Evolutionary conservation across 2,329 filamentous ascomycete species (phyloP).

Genomic region (Cladosporium cucumerinum): DNA sequence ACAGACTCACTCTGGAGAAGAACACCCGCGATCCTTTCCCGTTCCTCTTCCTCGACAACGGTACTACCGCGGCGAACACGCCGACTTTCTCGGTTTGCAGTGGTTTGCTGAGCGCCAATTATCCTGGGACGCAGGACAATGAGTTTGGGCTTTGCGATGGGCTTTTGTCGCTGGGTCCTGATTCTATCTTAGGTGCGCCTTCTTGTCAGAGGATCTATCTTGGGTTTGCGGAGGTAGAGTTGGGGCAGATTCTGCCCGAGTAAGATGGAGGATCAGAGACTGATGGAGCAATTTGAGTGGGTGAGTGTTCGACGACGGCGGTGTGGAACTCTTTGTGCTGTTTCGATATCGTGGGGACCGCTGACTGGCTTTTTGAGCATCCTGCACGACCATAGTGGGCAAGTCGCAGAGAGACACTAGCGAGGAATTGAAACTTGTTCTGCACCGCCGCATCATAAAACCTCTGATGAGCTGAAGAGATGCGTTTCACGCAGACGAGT

Average conservation of each 20-base stretch:
- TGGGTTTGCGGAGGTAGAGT: not conserved
- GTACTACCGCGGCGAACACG: not conserved
- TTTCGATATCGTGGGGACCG: too few species aligned
- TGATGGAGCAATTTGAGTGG: too few species aligned
- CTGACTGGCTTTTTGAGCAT: too few species aligned
- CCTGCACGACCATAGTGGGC: too few species aligned
- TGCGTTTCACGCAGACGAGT: too few species aligned
- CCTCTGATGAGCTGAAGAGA: too few species aligned
- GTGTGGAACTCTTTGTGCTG: too few species aligned
- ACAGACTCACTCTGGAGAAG: not conserved
- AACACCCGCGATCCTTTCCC: not conserved
- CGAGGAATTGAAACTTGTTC: too few species aligned
- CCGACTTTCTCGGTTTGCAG: not conserved
- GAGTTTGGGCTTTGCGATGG: not conserved
- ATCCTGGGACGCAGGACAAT: not conserved
- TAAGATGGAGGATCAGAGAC: too few species aligned
- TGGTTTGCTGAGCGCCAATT: not conserved
- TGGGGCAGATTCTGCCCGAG: not conserved
- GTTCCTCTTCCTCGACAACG: not conserved
- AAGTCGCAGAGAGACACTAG: too few species aligned
- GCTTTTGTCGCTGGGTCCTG: not conserved
- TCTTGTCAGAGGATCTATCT: not conserved
- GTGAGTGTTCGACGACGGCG: too few species aligned
- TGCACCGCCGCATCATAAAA: accelerated
- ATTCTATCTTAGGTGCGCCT: not conserved